Evolutionary conservation across 129 eudicot genomes (phyloP).

Genomic region (Pittosporum tobira): DNA sequence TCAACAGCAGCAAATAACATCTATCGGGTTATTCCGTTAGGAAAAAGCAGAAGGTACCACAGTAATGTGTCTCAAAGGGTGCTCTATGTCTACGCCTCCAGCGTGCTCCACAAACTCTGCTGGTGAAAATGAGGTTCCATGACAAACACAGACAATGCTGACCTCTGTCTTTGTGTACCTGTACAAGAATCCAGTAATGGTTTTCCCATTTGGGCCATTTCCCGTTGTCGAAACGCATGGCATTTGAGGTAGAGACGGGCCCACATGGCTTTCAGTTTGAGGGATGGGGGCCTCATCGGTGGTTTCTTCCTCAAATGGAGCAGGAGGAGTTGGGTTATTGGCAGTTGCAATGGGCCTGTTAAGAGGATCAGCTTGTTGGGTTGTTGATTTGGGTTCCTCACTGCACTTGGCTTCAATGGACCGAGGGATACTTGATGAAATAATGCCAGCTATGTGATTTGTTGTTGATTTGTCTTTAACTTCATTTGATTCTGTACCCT

Average conservation of each 20-base stretch:
- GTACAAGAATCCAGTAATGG: constrained; percentile 59
- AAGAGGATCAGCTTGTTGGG: not conserved
- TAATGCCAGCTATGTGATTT: not conserved
- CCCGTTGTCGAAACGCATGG: constrained; percentile 77
- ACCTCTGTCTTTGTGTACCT: constrained; percentile 54
- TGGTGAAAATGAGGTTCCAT: constrained; percentile 67
- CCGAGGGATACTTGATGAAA: not conserved
- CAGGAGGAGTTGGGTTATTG: not conserved
- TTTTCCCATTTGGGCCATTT: constrained; percentile 72
- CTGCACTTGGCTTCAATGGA: constrained; percentile 1
- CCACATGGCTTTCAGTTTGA: constrained; percentile 1
- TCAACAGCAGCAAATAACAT: too few species aligned
- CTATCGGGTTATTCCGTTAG: not conserved
- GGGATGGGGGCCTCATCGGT: constrained; percentile 5
- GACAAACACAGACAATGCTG: constrained; percentile 73
- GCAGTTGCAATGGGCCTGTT: not conserved
- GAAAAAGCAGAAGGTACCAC: constrained; percentile 45
- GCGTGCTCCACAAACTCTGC: constrained; percentile 84
- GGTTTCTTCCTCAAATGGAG: not conserved
- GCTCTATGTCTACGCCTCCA: constrained; percentile 44
- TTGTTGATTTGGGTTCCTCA: not conserved
- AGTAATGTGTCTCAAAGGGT: constrained; percentile 70
- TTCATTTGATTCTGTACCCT: constrained; percentile 7
- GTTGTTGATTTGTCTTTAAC: constrained; percentile 1
- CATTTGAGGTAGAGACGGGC: constrained; percentile 29